Evolutionary conservation across 2,329 filamentous ascomycete species (phyloP), one percentile per base, ranked within the genome.

Genomic region (Cordyceps militaris): DNA sequence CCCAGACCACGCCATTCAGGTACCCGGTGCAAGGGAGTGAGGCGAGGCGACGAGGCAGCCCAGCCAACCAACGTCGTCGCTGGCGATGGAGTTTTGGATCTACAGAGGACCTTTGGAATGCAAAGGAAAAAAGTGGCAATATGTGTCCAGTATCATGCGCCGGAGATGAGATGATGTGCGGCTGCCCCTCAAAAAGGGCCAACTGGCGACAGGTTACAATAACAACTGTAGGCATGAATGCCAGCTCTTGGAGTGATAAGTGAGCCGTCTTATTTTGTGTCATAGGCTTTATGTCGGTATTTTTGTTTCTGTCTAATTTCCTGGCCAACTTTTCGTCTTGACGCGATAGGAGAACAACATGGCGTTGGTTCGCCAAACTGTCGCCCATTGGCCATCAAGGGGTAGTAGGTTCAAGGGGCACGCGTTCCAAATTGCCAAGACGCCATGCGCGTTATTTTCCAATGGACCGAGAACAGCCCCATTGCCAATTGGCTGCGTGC

Each of bases 81-180:
- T 50, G 38, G 38, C 4, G 38, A 38, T 14, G 30, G 28, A 36
- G n/a, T 13, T 10, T n/a, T 48, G n/a, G 26, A 26, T 28, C 7
- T n/a, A 26, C 32, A 24, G 19, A 24, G 48, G 9, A 6, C 16
- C 48, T 5, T 16, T 51, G 32, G 48, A 51, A 38, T 51, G 48
- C n/a, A n/a, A 19, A 40, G 9, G 24, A 38, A 32, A n/a, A 38
- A 5, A n/a, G 14, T 6, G 14, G 44, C 44, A 19, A 38, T 23
- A 38, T 1, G 16, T 23, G 16, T 42, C 10, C 21, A 43, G 23
- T 24, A 3, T 43, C 21, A 43, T 51, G 32, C 38, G 16, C 36
- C 26, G 50, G 50, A 53, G 50, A 53, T 53, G 50, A 53, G 50
- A 53, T 43, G 49, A 52, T 52, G 49, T 52, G 49, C 36, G 51